phyloP scores from a whole-genome alignment of 768 basidiomycete genomes.

The Xerocomellus amylosporus region DNA sequence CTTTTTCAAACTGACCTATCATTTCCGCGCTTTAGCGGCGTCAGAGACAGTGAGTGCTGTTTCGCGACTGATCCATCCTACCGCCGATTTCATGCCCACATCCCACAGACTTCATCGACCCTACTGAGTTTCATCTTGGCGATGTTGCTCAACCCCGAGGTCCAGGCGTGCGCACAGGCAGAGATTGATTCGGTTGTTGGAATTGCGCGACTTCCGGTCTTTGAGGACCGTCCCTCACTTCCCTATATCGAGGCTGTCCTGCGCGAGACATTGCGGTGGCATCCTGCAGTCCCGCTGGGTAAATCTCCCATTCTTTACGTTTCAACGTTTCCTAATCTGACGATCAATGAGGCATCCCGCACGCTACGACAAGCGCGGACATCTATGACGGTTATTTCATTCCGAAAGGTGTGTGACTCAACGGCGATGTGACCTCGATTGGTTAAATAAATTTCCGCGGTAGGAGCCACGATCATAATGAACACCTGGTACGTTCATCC shows the following conservation, averaged over 20 bases:
- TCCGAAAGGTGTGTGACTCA: slow-evolving; percentile 42
- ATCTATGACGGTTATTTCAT: slow-evolving; percentile 51
- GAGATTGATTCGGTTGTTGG: slow-evolving; percentile 37
- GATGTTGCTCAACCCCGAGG: slow-evolving; percentile 37
- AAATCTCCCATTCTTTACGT: neutral
- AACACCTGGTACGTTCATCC: slow-evolving; percentile 22
- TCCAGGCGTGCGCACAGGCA: slow-evolving; percentile 38
- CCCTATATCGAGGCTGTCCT: slow-evolving; percentile 30
- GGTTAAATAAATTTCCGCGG: neutral
- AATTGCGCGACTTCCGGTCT: slow-evolving; percentile 28
- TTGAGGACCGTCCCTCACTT: slow-evolving; percentile 28
- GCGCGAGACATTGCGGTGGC: slow-evolving; percentile 37
- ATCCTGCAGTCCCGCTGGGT: slow-evolving; percentile 35
- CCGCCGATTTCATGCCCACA: neutral
- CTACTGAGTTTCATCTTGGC: slow-evolving; percentile 33
- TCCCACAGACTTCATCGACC: slow-evolving; percentile 31
- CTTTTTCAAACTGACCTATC: neutral
- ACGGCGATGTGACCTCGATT: neutral
- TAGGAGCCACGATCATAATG: slow-evolving; percentile 31
- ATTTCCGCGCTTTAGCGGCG: slow-evolving; percentile 16
- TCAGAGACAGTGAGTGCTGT: slow-evolving; percentile 28
- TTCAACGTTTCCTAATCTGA: neutral
- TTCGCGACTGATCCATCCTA: neutral
- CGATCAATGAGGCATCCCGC: slow-evolving; percentile 29
- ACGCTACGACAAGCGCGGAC: slow-evolving; percentile 38